Base-by-base conservation (phyloP, 129 eudicot genomes). In the Rutidosis leptorrhynchoides region DNA sequence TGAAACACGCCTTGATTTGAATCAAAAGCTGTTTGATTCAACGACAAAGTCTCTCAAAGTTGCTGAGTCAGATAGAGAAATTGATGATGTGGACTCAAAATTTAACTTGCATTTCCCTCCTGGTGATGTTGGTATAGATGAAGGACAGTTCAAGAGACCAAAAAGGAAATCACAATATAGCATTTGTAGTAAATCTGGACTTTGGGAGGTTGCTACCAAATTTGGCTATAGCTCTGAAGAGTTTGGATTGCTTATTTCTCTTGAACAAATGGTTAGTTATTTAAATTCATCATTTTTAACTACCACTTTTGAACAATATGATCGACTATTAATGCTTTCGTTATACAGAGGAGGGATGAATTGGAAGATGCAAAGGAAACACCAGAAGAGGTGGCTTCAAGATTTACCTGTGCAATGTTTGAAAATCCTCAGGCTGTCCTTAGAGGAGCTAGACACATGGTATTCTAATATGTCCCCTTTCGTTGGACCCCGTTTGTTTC, bases 391-490 rank as follows among this genome's bases (percentile, higher is more conserved):
- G 85, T 83, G 74, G 99, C 93, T 22, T 85, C 81, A 33, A 79
- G 70, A 57, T 94, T 80, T 77, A 84, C 85, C 3, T 83, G 97
- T 81, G 84, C 81, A 1, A 86, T 86, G 97, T 89, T 94, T 74
- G 82, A 68, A 58, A 78, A 93, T 52, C 85, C 97, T 10, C 88
- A 84, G 75, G 79, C 87, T 68, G 97, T 94, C 51, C 87, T 94
- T 33, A 77, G 74, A 80, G 97, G 97, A 6, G 99, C 99, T 51
- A 84, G 99, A 68, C 99, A 94, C 84, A n/a, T 94, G 99, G 98
- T 93, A 84, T 71, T 28, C 27, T 65, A 46, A 33, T 57, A 27
- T 49, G 55, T 49, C 19, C 23, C 23, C 55, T 49, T 10, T 49
- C 24, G 3, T 6, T 21, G 16, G n/a, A n/a, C 11, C 6, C 7